Conservation (phyloP, 2,329 filamentous ascomycete genomes). For the Paramyrothecium sp. region DNA sequence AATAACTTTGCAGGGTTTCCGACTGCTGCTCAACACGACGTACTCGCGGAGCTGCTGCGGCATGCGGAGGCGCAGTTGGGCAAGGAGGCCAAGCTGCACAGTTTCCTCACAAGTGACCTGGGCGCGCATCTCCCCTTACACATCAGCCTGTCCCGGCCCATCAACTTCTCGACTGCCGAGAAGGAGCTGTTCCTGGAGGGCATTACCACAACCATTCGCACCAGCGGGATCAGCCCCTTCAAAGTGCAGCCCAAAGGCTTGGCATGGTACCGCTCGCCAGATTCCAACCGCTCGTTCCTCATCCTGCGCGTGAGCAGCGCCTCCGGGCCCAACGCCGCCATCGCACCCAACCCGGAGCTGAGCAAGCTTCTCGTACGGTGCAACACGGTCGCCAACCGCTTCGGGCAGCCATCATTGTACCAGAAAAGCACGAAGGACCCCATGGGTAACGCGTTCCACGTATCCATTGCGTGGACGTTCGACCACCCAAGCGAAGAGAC, state of each 20-base stretch:
- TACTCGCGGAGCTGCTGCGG: slow-evolving; percentile 43
- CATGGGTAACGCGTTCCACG: slow-evolving; percentile 63
- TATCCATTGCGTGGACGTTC: slow-evolving; percentile 87
- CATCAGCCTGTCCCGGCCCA: slow-evolving; percentile 82
- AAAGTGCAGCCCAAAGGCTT: slow-evolving; percentile 36
- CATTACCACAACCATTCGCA: slow-evolving; percentile 43
- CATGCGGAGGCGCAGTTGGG: slow-evolving; percentile 31
- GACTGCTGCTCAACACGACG: slow-evolving; percentile 39
- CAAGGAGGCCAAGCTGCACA: slow-evolving; percentile 49
- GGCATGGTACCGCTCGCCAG: slow-evolving; percentile 51
- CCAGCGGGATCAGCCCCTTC: slow-evolving; percentile 28
- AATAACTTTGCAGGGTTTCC: slow-evolving; percentile 60
- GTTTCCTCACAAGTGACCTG: slow-evolving; percentile 74
- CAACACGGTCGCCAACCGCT: slow-evolving; percentile 60
- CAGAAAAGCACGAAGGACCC: slow-evolving; percentile 22
- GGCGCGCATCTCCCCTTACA: slow-evolving; percentile 79
- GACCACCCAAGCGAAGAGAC: slow-evolving; percentile 44
- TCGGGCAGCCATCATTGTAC: slow-evolving; percentile 73
- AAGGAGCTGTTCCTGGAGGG: slow-evolving; percentile 65
- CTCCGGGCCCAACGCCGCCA: slow-evolving; percentile 11
- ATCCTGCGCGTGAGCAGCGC: slow-evolving; percentile 62
- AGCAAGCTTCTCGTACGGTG: slow-evolving; percentile 62
- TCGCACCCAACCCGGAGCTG: slow-evolving; percentile 50
- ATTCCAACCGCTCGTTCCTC: slow-evolving; percentile 77
- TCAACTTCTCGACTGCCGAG: slow-evolving; percentile 70